phyloP scores from a whole-genome alignment of 495 filamentous ascomycete species.

The Penicillium macrosclerotiorum region DNA sequence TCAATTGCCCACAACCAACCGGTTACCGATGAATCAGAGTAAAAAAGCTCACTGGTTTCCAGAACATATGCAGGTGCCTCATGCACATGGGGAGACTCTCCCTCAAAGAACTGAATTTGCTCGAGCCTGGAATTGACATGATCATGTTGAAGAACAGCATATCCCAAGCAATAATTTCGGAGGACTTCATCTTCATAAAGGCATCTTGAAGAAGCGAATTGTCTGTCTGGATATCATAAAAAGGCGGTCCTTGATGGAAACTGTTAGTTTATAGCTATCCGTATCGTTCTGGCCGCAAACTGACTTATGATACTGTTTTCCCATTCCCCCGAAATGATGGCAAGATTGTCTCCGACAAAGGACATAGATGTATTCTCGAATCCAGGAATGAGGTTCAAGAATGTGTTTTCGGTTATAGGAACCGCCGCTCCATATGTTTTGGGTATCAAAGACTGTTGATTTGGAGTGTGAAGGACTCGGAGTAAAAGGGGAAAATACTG shows the following conservation, averaged over 20 bases:
- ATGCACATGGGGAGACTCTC: constrained; percentile 8
- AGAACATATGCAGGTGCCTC: constrained; percentile 13
- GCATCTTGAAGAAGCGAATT: background rate
- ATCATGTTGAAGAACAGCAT: constrained; percentile 9
- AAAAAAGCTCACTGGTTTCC: constrained; percentile 14
- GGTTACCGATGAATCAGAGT: constrained; percentile 5
- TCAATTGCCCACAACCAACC: constrained; percentile 16
- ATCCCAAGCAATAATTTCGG: constrained; percentile 15
- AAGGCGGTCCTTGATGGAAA: constrained; percentile 6
- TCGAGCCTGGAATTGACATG: constrained; percentile 9
- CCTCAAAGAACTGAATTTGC: constrained; percentile 12
- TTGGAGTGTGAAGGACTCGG: too few relatives aligned
- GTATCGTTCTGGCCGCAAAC: background rate
- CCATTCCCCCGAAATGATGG: constrained; percentile 12
- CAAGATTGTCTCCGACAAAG: constrained; percentile 11
- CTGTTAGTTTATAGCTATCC: too few relatives aligned
- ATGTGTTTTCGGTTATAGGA: too few relatives aligned
- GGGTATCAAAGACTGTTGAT: too few relatives aligned
- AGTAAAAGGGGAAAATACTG: too few relatives aligned
- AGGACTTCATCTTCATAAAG: background rate
- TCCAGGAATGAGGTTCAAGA: too few relatives aligned
- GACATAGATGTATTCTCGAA: constrained; percentile 9
- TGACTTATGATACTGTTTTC: constrained; percentile 9
- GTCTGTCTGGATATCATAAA: constrained; percentile 13
- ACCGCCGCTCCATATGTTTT: too few relatives aligned